Percentiles rank a stretch among this genome's conserved stretches.
These are phyloP conservation scores for Tulasnella sp. DNA, from an alignment of 768 basidiomycete species.

Conservation along the genomic window DNA sequence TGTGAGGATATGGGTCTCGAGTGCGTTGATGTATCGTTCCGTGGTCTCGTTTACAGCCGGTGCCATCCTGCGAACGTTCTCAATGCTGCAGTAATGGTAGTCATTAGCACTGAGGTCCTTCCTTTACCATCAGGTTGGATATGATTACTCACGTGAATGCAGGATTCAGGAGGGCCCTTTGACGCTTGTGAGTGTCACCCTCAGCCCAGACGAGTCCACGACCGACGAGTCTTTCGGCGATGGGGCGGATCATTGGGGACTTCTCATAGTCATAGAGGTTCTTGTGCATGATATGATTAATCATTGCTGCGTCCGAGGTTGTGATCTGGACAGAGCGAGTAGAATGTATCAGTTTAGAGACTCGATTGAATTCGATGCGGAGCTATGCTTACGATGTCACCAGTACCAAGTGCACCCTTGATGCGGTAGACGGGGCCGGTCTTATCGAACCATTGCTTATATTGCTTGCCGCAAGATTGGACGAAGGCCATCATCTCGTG, in stretches of 20 bases:
- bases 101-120: no score
- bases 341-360: neutral
- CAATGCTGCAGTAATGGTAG: neutral
- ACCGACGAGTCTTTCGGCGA: conserved; percentile 28
- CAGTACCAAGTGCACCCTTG: conserved; percentile 1
- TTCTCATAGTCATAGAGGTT: neutral
- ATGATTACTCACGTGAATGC: conserved; percentile 15
- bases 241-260: conserved; percentile 26
- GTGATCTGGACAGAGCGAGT: neutral
- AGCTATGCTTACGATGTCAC: neutral
- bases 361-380: neutral
- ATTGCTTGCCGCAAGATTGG: conserved; percentile 8
- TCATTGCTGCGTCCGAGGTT: conserved; percentile 10
- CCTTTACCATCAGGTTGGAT: no score
- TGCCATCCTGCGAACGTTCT: conserved; percentile 9
- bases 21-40: conserved; percentile 9
- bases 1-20: conserved; percentile 7
- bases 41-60: conserved; percentile 1
- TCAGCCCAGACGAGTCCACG: conserved; percentile 32
- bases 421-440: neutral
- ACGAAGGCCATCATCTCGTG: conserved; percentile 14
- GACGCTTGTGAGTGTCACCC: conserved; percentile 29
- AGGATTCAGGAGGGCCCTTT: conserved; percentile 19
- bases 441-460: conserved; percentile 12
- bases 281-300: conserved; percentile 10